phyloP scores from a whole-genome alignment of 306 rosid genomes.

The Albizia julibrissin region DNA sequence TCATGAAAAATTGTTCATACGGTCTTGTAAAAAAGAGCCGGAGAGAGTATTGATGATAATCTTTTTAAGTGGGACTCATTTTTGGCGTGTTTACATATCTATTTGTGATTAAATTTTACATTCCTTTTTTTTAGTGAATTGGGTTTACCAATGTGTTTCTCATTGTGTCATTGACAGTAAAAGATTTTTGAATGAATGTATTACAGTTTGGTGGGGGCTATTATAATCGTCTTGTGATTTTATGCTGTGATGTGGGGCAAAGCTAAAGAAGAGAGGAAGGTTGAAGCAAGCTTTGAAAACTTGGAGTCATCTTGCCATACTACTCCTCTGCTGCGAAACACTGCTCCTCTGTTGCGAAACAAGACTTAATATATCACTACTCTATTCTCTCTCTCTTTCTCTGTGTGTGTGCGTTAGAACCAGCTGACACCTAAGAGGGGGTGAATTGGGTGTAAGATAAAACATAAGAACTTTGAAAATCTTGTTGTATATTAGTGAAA shows the following conservation, averaged over 20 bases:
- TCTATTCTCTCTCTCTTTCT: background rate
- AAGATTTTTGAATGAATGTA: background rate
- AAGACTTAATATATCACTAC: background rate
- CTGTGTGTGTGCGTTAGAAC: too few species aligned
- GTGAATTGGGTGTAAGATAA: too few species aligned
- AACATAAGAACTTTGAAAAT: too few species aligned
- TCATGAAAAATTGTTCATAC: too few species aligned
- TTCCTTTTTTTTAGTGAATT: background rate
- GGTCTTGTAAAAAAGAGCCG: too few species aligned
- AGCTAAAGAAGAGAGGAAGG: slow-evolving; percentile 38
- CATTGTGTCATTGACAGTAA: background rate
- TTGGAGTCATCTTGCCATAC: slow-evolving; percentile 19
- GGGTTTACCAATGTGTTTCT: background rate
- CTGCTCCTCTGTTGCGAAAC: slow-evolving; percentile 48
- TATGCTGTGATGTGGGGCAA: slow-evolving; percentile 58
- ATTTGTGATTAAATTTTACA: background rate
- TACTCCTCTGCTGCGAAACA: slow-evolving; percentile 49
- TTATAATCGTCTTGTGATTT: slow-evolving; percentile 50
- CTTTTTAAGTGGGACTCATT: background rate
- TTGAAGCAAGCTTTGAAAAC: background rate
- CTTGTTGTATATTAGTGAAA: too few species aligned
- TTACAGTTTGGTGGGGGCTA: slow-evolving; percentile 53
- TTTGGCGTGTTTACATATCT: background rate
- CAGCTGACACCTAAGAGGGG: too few species aligned
- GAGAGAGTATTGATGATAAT: background rate